Conservation (phyloP, 305 asterid species). For the Lippia alba region DNA sequence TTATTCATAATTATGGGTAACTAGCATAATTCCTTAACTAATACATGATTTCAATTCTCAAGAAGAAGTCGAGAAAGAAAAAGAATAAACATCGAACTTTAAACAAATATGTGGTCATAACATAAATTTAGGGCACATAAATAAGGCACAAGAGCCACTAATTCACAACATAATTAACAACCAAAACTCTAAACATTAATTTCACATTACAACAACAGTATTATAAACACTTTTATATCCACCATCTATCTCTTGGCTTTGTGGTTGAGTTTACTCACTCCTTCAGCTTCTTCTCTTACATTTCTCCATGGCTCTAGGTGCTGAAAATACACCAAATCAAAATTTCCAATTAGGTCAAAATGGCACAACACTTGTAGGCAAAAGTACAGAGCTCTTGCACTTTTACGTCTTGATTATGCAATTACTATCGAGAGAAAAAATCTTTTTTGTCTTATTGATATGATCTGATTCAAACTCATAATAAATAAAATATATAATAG, state of each 20-base stretch:
- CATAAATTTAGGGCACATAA: neutral
- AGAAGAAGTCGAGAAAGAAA: too few species aligned
- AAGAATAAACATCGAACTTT: too few species aligned
- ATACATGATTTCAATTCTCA: too few species aligned
- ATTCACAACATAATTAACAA: neutral
- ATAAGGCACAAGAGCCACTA: neutral
- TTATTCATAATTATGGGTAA: too few species aligned
- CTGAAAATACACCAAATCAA: constrained; percentile 43
- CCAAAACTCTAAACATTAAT: neutral
- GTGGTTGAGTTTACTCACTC: constrained; percentile 30
- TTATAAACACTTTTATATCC: neutral
- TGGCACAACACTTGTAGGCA: neutral
- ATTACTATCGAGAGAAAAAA: too few species aligned
- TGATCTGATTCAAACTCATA: too few species aligned
- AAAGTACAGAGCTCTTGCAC: too few species aligned
- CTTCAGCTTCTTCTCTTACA: constrained; percentile 72
- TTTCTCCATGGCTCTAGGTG: constrained; percentile 84
- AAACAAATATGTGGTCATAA: too few species aligned
- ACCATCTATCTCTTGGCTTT: neutral
- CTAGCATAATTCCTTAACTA: too few species aligned
- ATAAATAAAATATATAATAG: too few species aligned
- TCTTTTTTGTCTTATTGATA: too few species aligned
- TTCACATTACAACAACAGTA: neutral
- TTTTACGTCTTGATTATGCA: too few species aligned
- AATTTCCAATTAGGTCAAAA: neutral